Evolutionary conservation across 805 yeast genomes (phyloP), one percentile per base, ranked within the genome.

Genomic region (Teunomyces kruisii): DNA sequence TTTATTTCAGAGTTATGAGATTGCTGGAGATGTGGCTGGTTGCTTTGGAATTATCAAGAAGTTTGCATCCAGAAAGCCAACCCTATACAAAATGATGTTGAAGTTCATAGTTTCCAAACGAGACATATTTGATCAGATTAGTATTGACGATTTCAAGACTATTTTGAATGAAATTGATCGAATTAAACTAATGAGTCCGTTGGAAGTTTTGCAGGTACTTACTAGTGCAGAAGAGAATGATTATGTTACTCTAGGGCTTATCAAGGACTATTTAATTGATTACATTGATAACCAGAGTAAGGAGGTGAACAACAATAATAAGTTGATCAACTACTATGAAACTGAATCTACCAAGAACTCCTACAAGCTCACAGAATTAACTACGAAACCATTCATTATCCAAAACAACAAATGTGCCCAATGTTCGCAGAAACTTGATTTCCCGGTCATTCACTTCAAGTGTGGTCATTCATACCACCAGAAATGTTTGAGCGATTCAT

Each of bases 381-480:
- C 70, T 10, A 40, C 58, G 44, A 59, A 68, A 53, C 83, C 77
- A 7, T 75, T 65, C 52, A 76, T 83, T 4, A 66, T 84, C 3
- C 88, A 84, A 54, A 78, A 80, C 49, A 74, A 81, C 22, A 72
- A 71, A 30, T 91, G 97, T 57, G 68, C 80, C 10, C 73, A 80
- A 13, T 91, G 97, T 59, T 70, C 77, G 8, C 68, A 76, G 35
- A 74, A 78, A 9, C 65, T 92, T 15, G 95, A 88, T 47, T 73
- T 83, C 33, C 97, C 98, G 0, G 76, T 84, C 2, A 79, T 87
- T 0, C 95, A 88, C 55, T 94, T 92, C 69, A 79, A 81, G 51
- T 94, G 99, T 67, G 75, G 76, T 26, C 99, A 94, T 57, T 81
- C 94, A 2, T 90, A 80, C 58, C 98, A 94, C 58, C 87, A 85